phyloP scores from a whole-genome alignment of 345 rosid species.

The Ceriops decandra region DNA sequence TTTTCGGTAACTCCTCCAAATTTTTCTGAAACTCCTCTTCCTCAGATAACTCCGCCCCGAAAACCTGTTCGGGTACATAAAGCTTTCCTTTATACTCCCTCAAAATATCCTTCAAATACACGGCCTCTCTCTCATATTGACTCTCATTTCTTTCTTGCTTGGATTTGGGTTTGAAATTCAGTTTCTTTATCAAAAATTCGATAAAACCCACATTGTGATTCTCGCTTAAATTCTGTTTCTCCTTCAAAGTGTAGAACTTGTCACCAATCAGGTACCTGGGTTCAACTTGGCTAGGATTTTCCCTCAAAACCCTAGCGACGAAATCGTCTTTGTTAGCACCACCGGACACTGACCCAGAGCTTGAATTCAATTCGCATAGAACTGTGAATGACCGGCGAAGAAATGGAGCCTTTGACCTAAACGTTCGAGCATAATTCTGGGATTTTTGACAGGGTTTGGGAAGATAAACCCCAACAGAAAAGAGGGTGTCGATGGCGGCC shows the following conservation, averaged over 20 bases:
- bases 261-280: constrained; percentile 57
- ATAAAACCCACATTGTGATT: constrained; percentile 37
- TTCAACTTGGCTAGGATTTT: constrained; percentile 83
- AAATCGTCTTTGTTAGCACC: constrained; percentile 50
- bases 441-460: constrained; percentile 26
- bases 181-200: constrained; percentile 40
- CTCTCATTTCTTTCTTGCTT: constrained; percentile 29
- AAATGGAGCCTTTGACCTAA: constrained; percentile 32
- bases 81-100: constrained; percentile 83
- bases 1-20: constrained; percentile 59
- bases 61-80: constrained; percentile 85
- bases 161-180: constrained; percentile 33
- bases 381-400: constrained; percentile 49
- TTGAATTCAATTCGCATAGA: constrained; percentile 38
- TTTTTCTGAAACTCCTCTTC: constrained; percentile 66
- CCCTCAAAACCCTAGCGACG: constrained; percentile 62
- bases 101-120: constrained; percentile 70
- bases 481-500: constrained; percentile 44
- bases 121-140: constrained; percentile 33
- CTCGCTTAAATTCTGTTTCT: constrained; percentile 47
- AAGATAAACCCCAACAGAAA: constrained; percentile 40
- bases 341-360: constrained; percentile 25
- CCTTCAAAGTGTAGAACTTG: constrained; percentile 56
- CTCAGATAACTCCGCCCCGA: constrained; percentile 62
- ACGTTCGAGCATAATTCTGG: constrained; percentile 24